Evolutionary conservation across 805 yeast species (phyloP).

Genomic region (Starmerella potacharoeniae): DNA sequence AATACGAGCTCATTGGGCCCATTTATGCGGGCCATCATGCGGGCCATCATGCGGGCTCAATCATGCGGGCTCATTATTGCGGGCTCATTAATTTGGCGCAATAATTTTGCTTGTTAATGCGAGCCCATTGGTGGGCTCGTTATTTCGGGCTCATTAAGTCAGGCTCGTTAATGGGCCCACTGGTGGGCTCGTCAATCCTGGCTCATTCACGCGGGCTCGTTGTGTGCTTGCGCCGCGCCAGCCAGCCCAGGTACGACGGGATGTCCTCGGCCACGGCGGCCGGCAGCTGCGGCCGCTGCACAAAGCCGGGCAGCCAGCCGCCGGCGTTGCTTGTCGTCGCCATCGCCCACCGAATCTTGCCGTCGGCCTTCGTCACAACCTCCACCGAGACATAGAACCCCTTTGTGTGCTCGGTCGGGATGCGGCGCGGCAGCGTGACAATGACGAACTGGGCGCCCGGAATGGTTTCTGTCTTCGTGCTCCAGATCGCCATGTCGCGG

Average conservation of each 20-base stretch:
- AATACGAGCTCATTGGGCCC: too few species aligned
- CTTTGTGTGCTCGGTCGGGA: slow-evolving; percentile 18
- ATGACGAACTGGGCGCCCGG: slow-evolving; percentile 28
- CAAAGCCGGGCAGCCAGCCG: slow-evolving; percentile 31
- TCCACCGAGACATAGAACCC: slow-evolving; percentile 32
- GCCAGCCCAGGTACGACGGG: slow-evolving; percentile 26
- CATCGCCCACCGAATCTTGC: slow-evolving; percentile 31
- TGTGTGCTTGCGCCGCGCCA: background rate
- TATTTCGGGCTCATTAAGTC: too few species aligned
- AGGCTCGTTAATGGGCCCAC: too few species aligned
- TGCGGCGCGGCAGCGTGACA: slow-evolving; percentile 28
- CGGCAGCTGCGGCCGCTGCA: slow-evolving; percentile 29
- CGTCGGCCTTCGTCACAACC: slow-evolving; percentile 22
- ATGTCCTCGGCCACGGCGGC: slow-evolving; percentile 31
- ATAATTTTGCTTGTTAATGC: too few species aligned
- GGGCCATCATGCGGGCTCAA: too few species aligned
- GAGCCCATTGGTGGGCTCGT: too few species aligned
- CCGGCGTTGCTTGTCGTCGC: slow-evolving; percentile 33
- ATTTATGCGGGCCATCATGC: too few species aligned
- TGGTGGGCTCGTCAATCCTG: too few species aligned
- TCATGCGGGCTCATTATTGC: too few species aligned
- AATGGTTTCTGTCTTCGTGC: slow-evolving; percentile 25
- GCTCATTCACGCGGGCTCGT: too few species aligned
- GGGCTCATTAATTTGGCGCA: too few species aligned
- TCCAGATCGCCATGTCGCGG: slow-evolving; percentile 31